Conservation (phyloP, 805 yeast species). For the Candida ulmi region DNA sequence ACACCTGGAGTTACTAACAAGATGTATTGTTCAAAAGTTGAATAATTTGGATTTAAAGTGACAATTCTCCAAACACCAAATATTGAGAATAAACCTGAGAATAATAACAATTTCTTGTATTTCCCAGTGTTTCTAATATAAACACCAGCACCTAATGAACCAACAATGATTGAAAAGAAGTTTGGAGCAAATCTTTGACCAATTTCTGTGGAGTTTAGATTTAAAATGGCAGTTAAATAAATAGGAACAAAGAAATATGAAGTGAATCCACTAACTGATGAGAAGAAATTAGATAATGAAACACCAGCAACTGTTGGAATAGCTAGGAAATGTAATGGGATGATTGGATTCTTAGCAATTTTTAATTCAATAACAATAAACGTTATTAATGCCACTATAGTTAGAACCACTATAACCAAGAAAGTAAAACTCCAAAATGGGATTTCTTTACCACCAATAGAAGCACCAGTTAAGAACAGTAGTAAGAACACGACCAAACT, state of each 20-base stretch:
- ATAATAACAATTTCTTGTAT: constrained; percentile 42
- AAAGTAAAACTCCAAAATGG: constrained; percentile 29
- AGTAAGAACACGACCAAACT: constrained; percentile 40
- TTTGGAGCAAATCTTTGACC: constrained; percentile 59
- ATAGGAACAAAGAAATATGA: constrained; percentile 55
- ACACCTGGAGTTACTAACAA: constrained; percentile 45
- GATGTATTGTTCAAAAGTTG: constrained; percentile 36
- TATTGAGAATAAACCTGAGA: constrained; percentile 36
- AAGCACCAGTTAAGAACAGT: constrained; percentile 43
- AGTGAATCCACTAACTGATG: constrained; percentile 34
- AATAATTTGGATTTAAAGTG: constrained; percentile 26
- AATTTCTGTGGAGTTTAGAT: constrained; percentile 46
- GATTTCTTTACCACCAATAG: constrained; percentile 46
- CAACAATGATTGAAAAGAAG: constrained; percentile 50
- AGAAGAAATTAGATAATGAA: constrained; percentile 57
- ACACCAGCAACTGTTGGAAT: constrained; percentile 59
- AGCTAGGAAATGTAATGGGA: constrained; percentile 51
- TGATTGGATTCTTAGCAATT: constrained; percentile 46
- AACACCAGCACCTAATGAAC: constrained; percentile 58
- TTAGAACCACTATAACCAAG: constrained; percentile 28
- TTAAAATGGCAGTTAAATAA: constrained; percentile 50
- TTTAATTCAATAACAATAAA: constrained; percentile 41
- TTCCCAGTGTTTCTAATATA: constrained; percentile 62
- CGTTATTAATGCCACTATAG: constrained; percentile 30
- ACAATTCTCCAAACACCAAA: constrained; percentile 39